Evolutionary conservation across 1,284 basidiomycete species (phyloP), one percentile per base, ranked within the genome.

Genomic region (Boletus smithii): DNA sequence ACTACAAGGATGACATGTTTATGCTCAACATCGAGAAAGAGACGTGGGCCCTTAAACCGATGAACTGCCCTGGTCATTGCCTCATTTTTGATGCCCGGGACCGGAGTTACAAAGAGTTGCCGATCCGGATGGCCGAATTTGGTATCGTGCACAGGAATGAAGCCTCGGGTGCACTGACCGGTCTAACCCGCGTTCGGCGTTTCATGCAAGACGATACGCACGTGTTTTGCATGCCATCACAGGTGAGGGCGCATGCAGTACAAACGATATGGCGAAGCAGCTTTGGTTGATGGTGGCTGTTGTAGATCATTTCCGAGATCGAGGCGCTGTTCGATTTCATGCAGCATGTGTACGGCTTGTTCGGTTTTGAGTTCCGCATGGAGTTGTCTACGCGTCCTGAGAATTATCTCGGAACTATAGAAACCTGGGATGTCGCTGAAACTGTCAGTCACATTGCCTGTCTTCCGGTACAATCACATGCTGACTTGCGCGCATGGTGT

Each of bases 11-110:
- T 52, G 95, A 94, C 71, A 99, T 99, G 97, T 99, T 99, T 73
- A 67, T 76, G 33, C 83, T 99, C 46, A 87, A 91, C 53, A 74
- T 98, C 49, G 97, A 99, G 73, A 97, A 99, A 72, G 95, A 98
- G 70, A 81, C 81, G 62, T 97, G 91, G 81, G 94, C 79, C 1
- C 76, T 95, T 50, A 98, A 98, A 73, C 97, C 97, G 16, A 99
- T 99, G 97, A 99, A 99, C 71, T 99, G 97, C 68, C 97, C 97
- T 0, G 95, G 95, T 8, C 97, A 99, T 70, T 95, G 91, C 68
- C 72, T 99, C 51, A 92, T 99, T 63, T 99, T 99, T 64, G 95
- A 93, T 69, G 88, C 91, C 16, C 81, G 91, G 53, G 95, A 98
- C 69, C 83, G 97, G 53, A 89, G 85, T 52, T 98, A 98, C 76